A percentile compares a stretch with the other conserved stretches of the same genome.
phyloP scores from a whole-genome alignment of 106 monocot species.

The Triglochin maritima region DNA sequence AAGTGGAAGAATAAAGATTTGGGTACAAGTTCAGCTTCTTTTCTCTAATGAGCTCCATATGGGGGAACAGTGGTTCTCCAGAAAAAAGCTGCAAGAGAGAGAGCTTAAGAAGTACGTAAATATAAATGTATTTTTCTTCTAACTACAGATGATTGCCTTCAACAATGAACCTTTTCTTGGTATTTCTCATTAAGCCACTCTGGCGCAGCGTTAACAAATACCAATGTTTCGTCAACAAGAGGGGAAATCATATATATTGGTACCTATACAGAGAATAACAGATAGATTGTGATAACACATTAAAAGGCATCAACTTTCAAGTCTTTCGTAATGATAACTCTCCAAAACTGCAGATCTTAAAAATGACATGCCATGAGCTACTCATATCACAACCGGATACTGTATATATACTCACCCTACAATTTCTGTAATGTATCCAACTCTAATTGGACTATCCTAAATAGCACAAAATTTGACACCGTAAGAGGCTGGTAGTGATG shows the following conservation, averaged over 20 bases:
- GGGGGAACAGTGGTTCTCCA: conserved; percentile 64
- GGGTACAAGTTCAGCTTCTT: conserved; percentile 45
- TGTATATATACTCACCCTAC: too few relatives aligned
- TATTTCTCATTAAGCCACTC: conserved; percentile 86
- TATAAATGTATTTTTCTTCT: neutral
- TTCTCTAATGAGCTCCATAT: conserved; percentile 50
- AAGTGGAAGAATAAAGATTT: conserved; percentile 32
- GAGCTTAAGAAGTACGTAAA: neutral
- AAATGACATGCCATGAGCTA: too few relatives aligned
- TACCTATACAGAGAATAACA: conserved; percentile 28
- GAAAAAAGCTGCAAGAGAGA: conserved; percentile 47
- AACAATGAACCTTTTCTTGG: conserved; percentile 54
- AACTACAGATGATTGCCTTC: neutral
- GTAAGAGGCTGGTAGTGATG: too few relatives aligned
- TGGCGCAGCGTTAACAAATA: conserved; percentile 60
- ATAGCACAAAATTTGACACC: too few relatives aligned
- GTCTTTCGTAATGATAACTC: too few relatives aligned
- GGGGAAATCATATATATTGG: conserved; percentile 80
- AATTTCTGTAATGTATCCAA: too few relatives aligned
- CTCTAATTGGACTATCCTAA: too few relatives aligned
- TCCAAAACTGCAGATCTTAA: too few relatives aligned
- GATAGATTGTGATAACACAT: neutral
- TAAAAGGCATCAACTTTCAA: too few relatives aligned
- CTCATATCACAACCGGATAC: too few relatives aligned
- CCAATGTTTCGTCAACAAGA: conserved; percentile 48